phyloP scores from a whole-genome alignment of 495 filamentous ascomycete species.

The Articulospora tetracladia region DNA sequence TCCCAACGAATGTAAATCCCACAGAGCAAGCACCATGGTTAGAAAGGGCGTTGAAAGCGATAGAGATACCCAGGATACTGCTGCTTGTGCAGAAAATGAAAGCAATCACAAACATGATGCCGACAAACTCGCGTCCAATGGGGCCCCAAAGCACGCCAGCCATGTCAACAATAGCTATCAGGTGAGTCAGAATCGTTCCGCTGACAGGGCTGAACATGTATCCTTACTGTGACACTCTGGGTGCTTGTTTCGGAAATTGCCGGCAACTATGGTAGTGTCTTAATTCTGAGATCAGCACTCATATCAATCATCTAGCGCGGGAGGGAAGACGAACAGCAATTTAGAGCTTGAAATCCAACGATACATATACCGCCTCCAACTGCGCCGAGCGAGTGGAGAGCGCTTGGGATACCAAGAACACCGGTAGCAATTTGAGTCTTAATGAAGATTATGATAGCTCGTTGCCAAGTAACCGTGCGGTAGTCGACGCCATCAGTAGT shows the following conservation, averaged over 20 bases:
- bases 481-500: conserved; percentile 45
- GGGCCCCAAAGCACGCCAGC: conserved; percentile 28
- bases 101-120: conserved; percentile 39
- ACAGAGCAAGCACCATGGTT: conserved; percentile 42
- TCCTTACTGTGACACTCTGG: conserved; percentile 31
- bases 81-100: conserved; percentile 23
- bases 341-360: conserved; percentile 34
- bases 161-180: conserved; percentile 28
- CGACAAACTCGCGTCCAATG: conserved; percentile 28
- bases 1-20: conserved; percentile 27
- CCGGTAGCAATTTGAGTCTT: conserved; percentile 44
- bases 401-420: conserved; percentile 26
- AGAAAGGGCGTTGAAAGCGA: conserved; percentile 45
- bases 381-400: conserved; percentile 36
- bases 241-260: conserved; percentile 31
- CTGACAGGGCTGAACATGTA: background rate
- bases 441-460: conserved; percentile 49
- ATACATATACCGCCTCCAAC: conserved; percentile 35
- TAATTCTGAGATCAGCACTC: background rate
- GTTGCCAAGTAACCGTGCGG: conserved; percentile 49
- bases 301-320: background rate
- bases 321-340: conserved; percentile 23
- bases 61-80: conserved; percentile 44
- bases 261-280: conserved; percentile 26
- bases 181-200: background rate